Evolutionary conservation across 768 basidiomycete genomes (phyloP).

Genomic region (Strobilomyces echinocephalus): DNA sequence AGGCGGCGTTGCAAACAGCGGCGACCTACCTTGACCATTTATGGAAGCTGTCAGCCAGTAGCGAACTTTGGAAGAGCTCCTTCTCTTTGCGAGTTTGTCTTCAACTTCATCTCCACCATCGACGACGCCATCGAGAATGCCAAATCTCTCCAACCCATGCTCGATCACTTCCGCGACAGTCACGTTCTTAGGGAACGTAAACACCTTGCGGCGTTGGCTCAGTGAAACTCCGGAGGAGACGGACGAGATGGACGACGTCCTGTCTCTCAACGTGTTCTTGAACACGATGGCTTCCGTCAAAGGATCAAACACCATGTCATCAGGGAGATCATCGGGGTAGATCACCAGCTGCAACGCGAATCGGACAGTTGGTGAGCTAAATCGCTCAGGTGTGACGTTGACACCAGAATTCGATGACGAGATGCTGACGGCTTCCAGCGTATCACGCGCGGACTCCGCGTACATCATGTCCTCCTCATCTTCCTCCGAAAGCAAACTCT

Average conservation of each 20-base stretch:
- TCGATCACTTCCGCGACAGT: constrained; percentile 98
- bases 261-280: constrained; percentile 63
- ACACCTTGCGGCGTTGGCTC: constrained; percentile 69
- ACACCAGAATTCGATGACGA: constrained; percentile 23
- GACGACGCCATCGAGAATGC: constrained; percentile 94
- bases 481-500: constrained; percentile 43
- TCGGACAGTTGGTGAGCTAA: constrained; percentile 76
- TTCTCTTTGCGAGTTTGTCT: constrained; percentile 80
- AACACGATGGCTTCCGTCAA: constrained; percentile 92
- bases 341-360: constrained; percentile 87
- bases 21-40: constrained; percentile 57
- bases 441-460: constrained; percentile 34
- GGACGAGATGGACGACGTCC: constrained; percentile 37
- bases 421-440: constrained; percentile 22
- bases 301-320: constrained; percentile 92
- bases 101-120: constrained; percentile 98
- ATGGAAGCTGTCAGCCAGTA: constrained; percentile 68
- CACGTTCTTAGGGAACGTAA: constrained; percentile 90
- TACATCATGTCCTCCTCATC: constrained; percentile 38
- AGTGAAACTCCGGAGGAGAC: constrained; percentile 53
- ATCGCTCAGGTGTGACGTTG: constrained; percentile 63
- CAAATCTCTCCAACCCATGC: constrained; percentile 85
- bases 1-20: not conserved
- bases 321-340: constrained; percentile 86
- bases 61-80: constrained; percentile 72